Percentiles rank a stretch among this genome's conserved stretches.
These are phyloP conservation scores for Tetracentron sinense DNA, from an alignment of 164 flowering plant genomes.

Conservation along the genomic window DNA sequence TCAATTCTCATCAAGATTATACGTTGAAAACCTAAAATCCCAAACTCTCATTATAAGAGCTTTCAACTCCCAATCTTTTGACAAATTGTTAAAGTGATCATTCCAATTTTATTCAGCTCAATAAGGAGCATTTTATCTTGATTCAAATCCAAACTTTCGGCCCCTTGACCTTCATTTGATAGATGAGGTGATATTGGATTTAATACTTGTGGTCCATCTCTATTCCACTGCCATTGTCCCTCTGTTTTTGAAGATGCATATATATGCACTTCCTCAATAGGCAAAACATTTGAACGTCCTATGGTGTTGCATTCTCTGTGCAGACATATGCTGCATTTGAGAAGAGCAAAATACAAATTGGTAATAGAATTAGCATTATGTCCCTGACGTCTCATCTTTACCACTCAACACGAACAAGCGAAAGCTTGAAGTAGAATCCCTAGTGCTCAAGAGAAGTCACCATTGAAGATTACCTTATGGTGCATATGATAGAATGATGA, in stretches of 20 bases:
- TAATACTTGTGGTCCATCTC: slow-evolving; percentile 27
- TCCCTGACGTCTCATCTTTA: slow-evolving; percentile 29
- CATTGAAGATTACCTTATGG: too few relatives aligned
- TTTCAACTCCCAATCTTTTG: too few relatives aligned
- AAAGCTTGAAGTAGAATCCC: not conserved
- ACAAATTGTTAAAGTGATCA: too few relatives aligned
- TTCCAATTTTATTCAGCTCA: too few relatives aligned
- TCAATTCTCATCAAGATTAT: too few relatives aligned
- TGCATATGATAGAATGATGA: too few relatives aligned
- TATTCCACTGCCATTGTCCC: slow-evolving; percentile 39
- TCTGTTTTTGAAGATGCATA: slow-evolving; percentile 32
- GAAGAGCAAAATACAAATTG: slow-evolving; percentile 21
- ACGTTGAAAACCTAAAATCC: too few relatives aligned
- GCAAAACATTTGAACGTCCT: slow-evolving; percentile 29
- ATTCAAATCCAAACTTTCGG: too few relatives aligned
- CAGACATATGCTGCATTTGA: slow-evolving; percentile 34
- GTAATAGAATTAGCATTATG: slow-evolving; percentile 31
- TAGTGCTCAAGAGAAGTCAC: too few relatives aligned
- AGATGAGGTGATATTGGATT: slow-evolving; percentile 26
- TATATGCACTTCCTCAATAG: slow-evolving; percentile 27
- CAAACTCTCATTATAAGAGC: too few relatives aligned
- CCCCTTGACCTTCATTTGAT: slow-evolving; percentile 33
- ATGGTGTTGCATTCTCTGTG: slow-evolving; percentile 37
- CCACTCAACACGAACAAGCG: slow-evolving; percentile 10
- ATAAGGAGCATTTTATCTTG: too few relatives aligned